Base-by-base conservation (phyloP, 2,329 filamentous ascomycete genomes). In the Corinectria fuckeliana region DNA sequence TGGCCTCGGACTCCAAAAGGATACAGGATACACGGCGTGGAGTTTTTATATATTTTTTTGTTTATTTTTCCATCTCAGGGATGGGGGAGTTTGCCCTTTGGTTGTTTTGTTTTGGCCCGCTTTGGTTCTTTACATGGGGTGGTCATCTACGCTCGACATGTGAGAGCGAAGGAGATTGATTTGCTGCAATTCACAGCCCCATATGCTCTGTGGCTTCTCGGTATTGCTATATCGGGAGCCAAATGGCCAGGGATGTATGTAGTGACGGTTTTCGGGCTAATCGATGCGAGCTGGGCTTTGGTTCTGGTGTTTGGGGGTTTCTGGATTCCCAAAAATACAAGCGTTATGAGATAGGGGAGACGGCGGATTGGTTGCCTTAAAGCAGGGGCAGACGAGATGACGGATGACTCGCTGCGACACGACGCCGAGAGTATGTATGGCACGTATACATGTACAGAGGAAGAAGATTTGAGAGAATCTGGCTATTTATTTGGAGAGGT, bases 21-120 rank as follows among this genome's bases (percentile, higher is more conserved):
- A 66, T 66, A 70, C 68, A 69, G 68, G 68, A 70, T 71, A 70
- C 64, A 70, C 60, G 66, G 68, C 65, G 62, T 61, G 68, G 68
- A 69, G 68, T 70, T 70, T 50, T 52, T 45, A 10, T 18, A 10
- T 26, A 13, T 26, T 52, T 56, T 62, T 64, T 44, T 55, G n/a
- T 50, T 54, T 66, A 28, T 60, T 60, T 54, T 49, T 56, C 50
- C 50, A 45, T 45, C 60, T 45, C 53, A 51, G 67, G 63, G 57
- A 56, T 56, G 51, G 61, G 57, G 49, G 14, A 57, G 58, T 47
- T 58, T 39, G 39, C 50, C 32, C 62, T 54, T 67, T 61, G 54
- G 18, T 54, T 36, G 41, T 41, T n/a, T n/a, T n/a, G n/a, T n/a
- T n/a, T n/a, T n/a, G n/a, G n/a, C n/a, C n/a, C n/a, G n/a, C 45